phyloP scores from a whole-genome alignment of 1,139 yeast genomes.

The Geotrichum candidum region DNA sequence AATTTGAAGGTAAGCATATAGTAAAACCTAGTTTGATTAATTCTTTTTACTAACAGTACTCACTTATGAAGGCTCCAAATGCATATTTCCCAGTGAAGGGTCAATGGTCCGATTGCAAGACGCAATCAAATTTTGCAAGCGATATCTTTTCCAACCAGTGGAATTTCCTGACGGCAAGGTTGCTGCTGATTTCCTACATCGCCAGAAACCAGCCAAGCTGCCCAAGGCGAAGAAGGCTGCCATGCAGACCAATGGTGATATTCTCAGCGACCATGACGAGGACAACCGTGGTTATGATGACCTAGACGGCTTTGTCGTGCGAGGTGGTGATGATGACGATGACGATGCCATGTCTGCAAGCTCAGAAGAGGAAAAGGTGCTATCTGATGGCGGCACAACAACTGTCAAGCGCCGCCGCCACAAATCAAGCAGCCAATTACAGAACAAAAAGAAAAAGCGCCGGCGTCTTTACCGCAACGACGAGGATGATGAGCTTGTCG shows the following conservation, averaged over 20 bases:
- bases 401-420: conserved; percentile 14
- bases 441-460: conserved; percentile 3
- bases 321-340: conserved; percentile 24
- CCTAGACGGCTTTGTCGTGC: conserved; percentile 17
- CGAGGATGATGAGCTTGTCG: conserved; percentile 6
- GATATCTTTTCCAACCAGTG: conserved; percentile 34
- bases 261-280: conserved; percentile 12
- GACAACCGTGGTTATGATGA: conserved; percentile 22
- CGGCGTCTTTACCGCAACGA: conserved; percentile 4
- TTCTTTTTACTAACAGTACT: background rate
- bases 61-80: conserved; percentile 12
- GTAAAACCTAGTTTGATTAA: background rate
- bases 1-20: conserved; percentile 3
- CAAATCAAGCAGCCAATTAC: conserved; percentile 6
- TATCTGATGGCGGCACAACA: conserved; percentile 9
- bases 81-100: conserved; percentile 22
- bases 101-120: conserved; percentile 25
- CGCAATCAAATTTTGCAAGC: conserved; percentile 29
- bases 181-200: conserved; percentile 33
- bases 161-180: conserved; percentile 43
- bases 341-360: conserved; percentile 8
- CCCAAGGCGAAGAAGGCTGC: conserved; percentile 5
- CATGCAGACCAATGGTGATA: conserved; percentile 20
- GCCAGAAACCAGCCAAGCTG: conserved; percentile 14
- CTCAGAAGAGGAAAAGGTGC: conserved; percentile 16